Percentiles rank a stretch among this genome's conserved stretches.
Evolutionary conservation across 73 alveolate genomes (phyloP).

Genomic region (Blepharisma japonicum): DNA sequence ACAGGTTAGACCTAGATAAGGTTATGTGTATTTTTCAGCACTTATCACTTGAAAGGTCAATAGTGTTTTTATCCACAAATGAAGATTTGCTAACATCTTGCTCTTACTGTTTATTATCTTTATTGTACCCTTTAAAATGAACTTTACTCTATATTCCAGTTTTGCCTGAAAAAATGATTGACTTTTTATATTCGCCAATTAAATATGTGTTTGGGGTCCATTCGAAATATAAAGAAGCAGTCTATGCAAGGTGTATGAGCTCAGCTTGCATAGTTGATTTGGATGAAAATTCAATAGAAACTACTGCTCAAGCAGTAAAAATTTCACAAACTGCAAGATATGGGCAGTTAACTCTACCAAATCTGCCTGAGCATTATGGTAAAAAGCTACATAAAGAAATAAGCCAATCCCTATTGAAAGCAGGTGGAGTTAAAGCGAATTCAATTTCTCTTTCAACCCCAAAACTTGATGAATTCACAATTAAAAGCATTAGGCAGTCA

Average conservation of each 20-base stretch:
- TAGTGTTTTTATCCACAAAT: conserved; percentile 18
- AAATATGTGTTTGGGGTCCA: background rate
- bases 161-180: conserved; percentile 21
- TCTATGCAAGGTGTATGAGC: conserved; percentile 20
- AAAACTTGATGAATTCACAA: conserved; percentile 15
- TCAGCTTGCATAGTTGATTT: conserved; percentile 5
- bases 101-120: conserved; percentile 4
- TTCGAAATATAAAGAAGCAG: conserved; percentile 9
- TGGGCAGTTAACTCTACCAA: background rate
- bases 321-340: conserved; percentile 2
- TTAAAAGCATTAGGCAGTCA: background rate
- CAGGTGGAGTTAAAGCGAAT: background rate
- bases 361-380: conserved; percentile 14
- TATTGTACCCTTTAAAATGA: conserved; percentile 10
- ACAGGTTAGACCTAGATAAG: background rate
- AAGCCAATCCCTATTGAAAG: background rate
- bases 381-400: background rate
- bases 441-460: background rate
- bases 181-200: background rate
- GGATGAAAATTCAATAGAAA: conserved; percentile 13
- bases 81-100: background rate
- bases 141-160: background rate
- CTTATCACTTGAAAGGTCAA: conserved; percentile 10
- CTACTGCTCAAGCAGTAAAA: conserved; percentile 17
- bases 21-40: background rate